Evolutionary conservation across 2,329 filamentous ascomycete species (phyloP).

Genomic region (Escovopsis sp.): DNA sequence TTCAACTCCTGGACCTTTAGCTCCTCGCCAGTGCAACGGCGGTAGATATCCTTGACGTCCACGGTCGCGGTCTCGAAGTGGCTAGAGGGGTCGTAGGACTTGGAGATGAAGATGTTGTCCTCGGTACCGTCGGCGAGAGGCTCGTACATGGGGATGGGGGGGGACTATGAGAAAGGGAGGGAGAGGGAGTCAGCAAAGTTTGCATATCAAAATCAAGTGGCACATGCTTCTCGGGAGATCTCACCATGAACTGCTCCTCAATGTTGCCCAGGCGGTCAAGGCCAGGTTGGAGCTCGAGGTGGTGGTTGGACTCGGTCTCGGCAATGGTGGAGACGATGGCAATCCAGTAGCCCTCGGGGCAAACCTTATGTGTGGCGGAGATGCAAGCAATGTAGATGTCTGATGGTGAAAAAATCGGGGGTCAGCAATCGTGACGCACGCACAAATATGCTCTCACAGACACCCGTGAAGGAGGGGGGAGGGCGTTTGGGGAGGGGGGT

Average conservation of each 20-base stretch:
- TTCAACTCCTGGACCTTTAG: slow-evolving; percentile 76
- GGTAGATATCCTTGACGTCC: slow-evolving; percentile 90
- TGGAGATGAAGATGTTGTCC: slow-evolving; percentile 93
- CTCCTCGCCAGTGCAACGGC: slow-evolving; percentile 66
- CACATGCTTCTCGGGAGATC: slow-evolving; percentile 6
- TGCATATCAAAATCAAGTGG: background rate
- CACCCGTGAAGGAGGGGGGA: background rate
- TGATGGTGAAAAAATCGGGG: slow-evolving; percentile 16
- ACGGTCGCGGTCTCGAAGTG: slow-evolving; percentile 91
- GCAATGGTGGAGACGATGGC: slow-evolving; percentile 97
- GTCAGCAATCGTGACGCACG: background rate
- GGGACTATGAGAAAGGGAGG: slow-evolving; percentile 30
- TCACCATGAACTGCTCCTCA: slow-evolving; percentile 91
- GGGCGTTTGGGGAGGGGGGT: too few relatives aligned
- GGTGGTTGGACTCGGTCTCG: slow-evolving; percentile 81
- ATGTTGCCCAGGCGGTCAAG: slow-evolving; percentile 84
- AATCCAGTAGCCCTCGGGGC: slow-evolving; percentile 97
- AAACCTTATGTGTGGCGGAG: slow-evolving; percentile 92
- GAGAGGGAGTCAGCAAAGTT: background rate
- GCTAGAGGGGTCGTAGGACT: slow-evolving; percentile 94
- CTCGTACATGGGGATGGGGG: slow-evolving; percentile 87
- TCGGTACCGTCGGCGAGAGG: slow-evolving; percentile 66
- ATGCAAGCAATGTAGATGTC: slow-evolving; percentile 96
- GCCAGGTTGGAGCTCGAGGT: slow-evolving; percentile 84
- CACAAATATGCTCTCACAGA: background rate